Percentiles rank a stretch among this genome's conserved stretches.
Conservation (phyloP, 2,329 filamentous ascomycete genomes). For the Zalaria sp. region DNA sequence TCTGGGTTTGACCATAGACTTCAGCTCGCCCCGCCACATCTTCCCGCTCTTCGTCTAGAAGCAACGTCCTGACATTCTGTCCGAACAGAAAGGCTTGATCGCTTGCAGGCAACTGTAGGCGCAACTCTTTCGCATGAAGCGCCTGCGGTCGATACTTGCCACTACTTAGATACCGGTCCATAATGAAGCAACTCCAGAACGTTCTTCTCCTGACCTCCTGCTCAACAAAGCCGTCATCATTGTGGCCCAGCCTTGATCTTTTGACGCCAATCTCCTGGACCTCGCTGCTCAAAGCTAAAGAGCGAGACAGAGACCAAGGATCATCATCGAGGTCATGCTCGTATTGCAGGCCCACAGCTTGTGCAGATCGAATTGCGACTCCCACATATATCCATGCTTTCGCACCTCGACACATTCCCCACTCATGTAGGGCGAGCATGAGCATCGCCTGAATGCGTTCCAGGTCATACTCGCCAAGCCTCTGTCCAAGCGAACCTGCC, state of each 20-base stretch:
- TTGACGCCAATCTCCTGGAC: constrained; percentile 23
- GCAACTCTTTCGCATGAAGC: constrained; percentile 44
- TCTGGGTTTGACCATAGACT: not conserved
- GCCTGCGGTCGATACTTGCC: constrained; percentile 48
- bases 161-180: constrained; percentile 55
- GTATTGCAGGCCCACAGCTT: constrained; percentile 46
- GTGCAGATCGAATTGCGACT: constrained; percentile 44
- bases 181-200: constrained; percentile 61
- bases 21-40: constrained; percentile 15
- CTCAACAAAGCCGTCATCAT: constrained; percentile 34
- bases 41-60: constrained; percentile 29
- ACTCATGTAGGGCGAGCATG: constrained; percentile 60
- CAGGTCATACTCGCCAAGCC: constrained; percentile 39
- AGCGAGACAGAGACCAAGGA: constrained; percentile 19
- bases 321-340: constrained; percentile 31
- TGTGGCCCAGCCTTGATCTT: constrained; percentile 8
- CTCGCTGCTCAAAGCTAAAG: constrained; percentile 22
- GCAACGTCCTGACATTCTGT: constrained; percentile 39
- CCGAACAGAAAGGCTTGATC: constrained; percentile 51
- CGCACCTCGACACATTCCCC: constrained; percentile 48
- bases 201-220: constrained; percentile 54
- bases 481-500: constrained; percentile 32
- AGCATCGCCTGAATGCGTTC: constrained; percentile 53
- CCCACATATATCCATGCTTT: constrained; percentile 55
- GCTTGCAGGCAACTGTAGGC: constrained; percentile 54